phyloP scores from a whole-genome alignment of 225 moss, liverwort and hornwort genomes.

The Physcomitrium patens region DNA sequence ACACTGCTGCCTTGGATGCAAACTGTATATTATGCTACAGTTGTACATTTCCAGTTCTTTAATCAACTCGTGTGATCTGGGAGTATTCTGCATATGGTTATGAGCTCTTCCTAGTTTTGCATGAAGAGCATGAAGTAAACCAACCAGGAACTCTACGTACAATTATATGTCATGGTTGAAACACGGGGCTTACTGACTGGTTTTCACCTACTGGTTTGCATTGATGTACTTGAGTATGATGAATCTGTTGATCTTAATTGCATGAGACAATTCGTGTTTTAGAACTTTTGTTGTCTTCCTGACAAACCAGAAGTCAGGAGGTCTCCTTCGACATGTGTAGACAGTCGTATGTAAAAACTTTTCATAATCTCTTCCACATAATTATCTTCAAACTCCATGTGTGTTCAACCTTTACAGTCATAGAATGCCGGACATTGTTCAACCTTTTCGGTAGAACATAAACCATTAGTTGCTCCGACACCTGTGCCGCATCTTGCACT shows the following conservation, averaged over 20 bases:
- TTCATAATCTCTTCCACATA: too few relatives aligned
- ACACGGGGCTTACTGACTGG: too few relatives aligned
- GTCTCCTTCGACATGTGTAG: too few relatives aligned
- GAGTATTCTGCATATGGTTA: constrained; percentile 11
- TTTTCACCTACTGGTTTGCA: too few relatives aligned
- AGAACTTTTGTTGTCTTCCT: too few relatives aligned
- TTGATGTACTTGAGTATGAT: too few relatives aligned
- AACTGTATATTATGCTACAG: constrained; percentile 42
- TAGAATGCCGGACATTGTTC: neutral
- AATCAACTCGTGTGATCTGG: constrained; percentile 25
- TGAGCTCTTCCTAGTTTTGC: neutral
- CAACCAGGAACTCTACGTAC: neutral
- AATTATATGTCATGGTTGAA: too few relatives aligned
- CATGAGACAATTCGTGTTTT: too few relatives aligned
- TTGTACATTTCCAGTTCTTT: constrained; percentile 44
- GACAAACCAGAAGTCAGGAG: too few relatives aligned
- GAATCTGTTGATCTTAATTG: too few relatives aligned
- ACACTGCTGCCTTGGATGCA: constrained; percentile 39
- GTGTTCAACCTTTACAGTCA: constrained; percentile 3
- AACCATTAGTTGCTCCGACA: constrained; percentile 11
- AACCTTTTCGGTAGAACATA: constrained; percentile 1
- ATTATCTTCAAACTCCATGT: neutral
- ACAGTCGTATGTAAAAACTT: too few relatives aligned
- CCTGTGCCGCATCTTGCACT: constrained; percentile 26
- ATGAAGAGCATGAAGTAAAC: neutral